Conservation (phyloP, 1,284 basidiomycete genomes). For the Thecaphora thlaspeos region DNA sequence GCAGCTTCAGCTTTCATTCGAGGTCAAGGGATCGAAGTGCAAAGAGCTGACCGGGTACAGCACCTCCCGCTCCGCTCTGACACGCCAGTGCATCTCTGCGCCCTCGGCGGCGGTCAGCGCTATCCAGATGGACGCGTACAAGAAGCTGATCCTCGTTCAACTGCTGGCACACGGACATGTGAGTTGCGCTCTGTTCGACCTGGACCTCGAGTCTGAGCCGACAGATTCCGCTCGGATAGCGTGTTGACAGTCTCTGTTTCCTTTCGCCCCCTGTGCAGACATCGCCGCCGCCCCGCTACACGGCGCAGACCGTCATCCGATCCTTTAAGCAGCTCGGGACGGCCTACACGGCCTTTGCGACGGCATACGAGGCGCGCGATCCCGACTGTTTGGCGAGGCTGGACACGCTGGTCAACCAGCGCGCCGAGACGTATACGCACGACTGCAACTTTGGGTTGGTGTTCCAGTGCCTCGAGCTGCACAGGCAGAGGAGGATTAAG, state of each 20-base stretch:
- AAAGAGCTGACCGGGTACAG: not conserved
- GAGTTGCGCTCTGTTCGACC: too few species aligned
- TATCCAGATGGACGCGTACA: slow-evolving; percentile 78
- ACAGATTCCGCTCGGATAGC: too few species aligned
- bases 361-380: slow-evolving; percentile 16
- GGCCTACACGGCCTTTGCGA: slow-evolving; percentile 16
- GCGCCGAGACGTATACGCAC: slow-evolving; percentile 55
- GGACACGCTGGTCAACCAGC: slow-evolving; percentile 14
- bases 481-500: slow-evolving; percentile 72
- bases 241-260: too few species aligned
- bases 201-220: too few species aligned
- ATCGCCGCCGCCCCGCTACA: slow-evolving; percentile 16
- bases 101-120: slow-evolving; percentile 69
- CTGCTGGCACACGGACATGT: slow-evolving; percentile 72
- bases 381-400: slow-evolving; percentile 1
- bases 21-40: too few species aligned
- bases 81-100: slow-evolving; percentile 64
- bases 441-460: slow-evolving; percentile 73
- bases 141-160: slow-evolving; percentile 75
- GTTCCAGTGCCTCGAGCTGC: slow-evolving; percentile 66
- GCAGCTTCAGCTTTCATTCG: too few species aligned
- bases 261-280: too few species aligned
- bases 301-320: slow-evolving; percentile 12
- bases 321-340: slow-evolving; percentile 14
- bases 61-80: too few species aligned